Evolutionary conservation across 257 asterid species (phyloP).

Genomic region (Nicotiana benthamiana): DNA sequence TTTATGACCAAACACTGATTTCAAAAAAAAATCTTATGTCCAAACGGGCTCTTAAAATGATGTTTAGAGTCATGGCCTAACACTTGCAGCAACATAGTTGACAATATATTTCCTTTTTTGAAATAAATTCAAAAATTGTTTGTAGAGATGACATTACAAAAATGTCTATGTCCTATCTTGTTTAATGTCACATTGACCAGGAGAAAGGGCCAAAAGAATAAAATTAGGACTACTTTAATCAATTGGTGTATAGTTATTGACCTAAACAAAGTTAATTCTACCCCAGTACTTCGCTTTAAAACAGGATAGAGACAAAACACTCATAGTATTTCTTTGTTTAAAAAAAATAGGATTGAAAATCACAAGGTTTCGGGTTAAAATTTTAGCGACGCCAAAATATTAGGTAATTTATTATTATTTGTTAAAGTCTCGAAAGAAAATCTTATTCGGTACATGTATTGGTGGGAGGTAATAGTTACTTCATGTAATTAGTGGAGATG

Average conservation of each 20-base stretch:
- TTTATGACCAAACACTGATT: too few relatives aligned
- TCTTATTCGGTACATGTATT: too few relatives aligned
- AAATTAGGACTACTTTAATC: not conserved
- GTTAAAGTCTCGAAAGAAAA: too few relatives aligned
- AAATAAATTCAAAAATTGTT: not conserved
- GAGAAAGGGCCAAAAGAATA: too few relatives aligned
- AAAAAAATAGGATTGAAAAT: too few relatives aligned
- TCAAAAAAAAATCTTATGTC: too few relatives aligned
- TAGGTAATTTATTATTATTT: too few relatives aligned
- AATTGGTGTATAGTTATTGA: not conserved
- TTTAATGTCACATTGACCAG: not conserved
- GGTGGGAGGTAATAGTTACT: accelerated
- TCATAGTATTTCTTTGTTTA: not conserved
- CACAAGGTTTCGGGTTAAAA: too few relatives aligned
- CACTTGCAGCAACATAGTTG: not conserved
- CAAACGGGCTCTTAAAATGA: not conserved
- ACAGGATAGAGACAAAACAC: not conserved
- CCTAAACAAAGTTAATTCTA: not conserved
- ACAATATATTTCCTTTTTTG: not conserved
- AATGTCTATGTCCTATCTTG: not conserved
- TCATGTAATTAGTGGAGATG: too few relatives aligned
- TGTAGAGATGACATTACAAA: not conserved
- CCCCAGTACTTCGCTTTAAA: not conserved
- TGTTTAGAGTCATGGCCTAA: not conserved
- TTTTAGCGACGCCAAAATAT: not conserved